Base-by-base conservation (phyloP, 768 basidiomycete genomes). In the Tylopilus rubrobrunneus region DNA sequence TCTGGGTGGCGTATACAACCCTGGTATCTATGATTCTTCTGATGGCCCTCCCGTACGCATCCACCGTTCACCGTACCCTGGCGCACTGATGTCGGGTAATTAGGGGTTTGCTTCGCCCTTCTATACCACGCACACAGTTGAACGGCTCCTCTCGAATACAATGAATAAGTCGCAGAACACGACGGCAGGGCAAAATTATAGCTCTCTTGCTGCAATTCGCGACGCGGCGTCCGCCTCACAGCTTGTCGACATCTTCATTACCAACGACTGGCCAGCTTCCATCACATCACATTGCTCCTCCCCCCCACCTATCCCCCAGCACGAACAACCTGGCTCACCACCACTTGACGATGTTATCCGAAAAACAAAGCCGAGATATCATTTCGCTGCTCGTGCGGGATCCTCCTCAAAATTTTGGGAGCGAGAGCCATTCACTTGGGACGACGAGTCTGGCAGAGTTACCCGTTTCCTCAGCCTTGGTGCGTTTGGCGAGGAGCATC, bases 371-470 rank as follows among this genome's bases (percentile, higher is more conserved):
- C 94, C 96, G 2, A 81, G 90, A 47, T 99, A 99, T 73, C 85
- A 95, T 62, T 91, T 98, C 65, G 81, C 87, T 21, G 79, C 81
- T 46, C 76, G 77, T 9, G 83, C 81, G 14, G 83, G 84, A 0
- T 71, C 76, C n/a, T 79, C 81, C 14, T 78, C 88, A 0, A 79
- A 78, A 49, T 99, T 97, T 67, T 98, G 95, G 94, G 97, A 99
- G 68, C 76, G 95, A 49, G 94, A 98, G 55, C 95, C 97, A 1
- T 96, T 86, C 66, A 68, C 80, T 5, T 98, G 94, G 94, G 81
- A 83, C 41, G 85, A 85, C 34, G 84, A 86, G 48, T 73, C 74
- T 27, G 79, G 76, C 19, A 80, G 91, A 31, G 73, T 88, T 39
- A 83, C 86, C 29, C 78, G 71, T 37, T 95, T 96, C 58, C 79